Evolutionary conservation across 208 protist species (phyloP).

Genomic region (Tetramitus jugosus): DNA sequence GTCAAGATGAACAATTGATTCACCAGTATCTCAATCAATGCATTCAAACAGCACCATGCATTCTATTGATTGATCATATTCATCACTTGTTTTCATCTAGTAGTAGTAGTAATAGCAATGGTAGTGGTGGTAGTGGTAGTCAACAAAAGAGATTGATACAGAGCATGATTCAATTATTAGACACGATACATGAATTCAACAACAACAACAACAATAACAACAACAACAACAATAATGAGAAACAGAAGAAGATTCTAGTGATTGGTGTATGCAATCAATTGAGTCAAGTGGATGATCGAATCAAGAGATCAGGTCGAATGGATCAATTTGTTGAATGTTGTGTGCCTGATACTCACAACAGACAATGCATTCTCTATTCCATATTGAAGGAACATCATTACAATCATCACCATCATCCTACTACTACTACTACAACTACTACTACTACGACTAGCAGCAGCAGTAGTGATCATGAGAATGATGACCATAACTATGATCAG

Average conservation of each 20-base stretch:
- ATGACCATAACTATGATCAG: too few species aligned
- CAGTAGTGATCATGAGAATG: too few species aligned
- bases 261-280: neutral
- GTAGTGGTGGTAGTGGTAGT: too few species aligned
- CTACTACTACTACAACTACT: too few species aligned
- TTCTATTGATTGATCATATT: neutral
- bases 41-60: neutral
- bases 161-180: too few species aligned
- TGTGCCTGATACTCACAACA: neutral
- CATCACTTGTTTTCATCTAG: neutral
- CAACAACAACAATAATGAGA: neutral
- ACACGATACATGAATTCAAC: neutral
- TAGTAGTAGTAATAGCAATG: too few species aligned
- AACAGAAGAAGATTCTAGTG: neutral
- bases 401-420: too few species aligned
- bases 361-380: neutral
- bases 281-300: neutral
- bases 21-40: neutral
- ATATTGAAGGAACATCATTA: neutral
- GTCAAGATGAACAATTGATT: neutral
- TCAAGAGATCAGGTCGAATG: neutral
- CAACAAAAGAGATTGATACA: too few species aligned
- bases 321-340: neutral
- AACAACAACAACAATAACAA: constrained; percentile 1
- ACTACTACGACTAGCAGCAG: too few species aligned